phyloP scores from a whole-genome alignment of 768 basidiomycete species.

The Dictyophora rubrovolvata region DNA sequence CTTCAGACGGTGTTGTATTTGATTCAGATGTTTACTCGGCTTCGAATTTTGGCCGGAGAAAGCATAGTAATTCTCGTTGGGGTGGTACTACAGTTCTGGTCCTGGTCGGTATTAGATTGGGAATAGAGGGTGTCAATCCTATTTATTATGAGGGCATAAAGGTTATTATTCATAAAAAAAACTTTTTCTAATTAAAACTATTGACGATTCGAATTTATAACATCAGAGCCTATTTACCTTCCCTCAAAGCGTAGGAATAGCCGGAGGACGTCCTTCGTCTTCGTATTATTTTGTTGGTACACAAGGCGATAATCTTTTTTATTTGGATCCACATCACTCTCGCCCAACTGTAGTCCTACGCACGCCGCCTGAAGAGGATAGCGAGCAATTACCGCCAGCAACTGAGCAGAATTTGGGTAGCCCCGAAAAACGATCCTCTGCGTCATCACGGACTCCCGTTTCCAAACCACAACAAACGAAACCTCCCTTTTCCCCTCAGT shows the following conservation, averaged over 20 bases:
- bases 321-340: constrained; percentile 73
- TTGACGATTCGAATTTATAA: not conserved
- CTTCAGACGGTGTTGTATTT: constrained; percentile 74
- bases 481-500: constrained; percentile 3
- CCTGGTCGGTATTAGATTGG: constrained; percentile 76
- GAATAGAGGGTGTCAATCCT: constrained; percentile 89
- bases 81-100: constrained; percentile 79
- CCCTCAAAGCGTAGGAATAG: constrained; percentile 93
- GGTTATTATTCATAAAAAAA: constrained; percentile 28
- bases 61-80: constrained; percentile 37
- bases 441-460: not conserved
- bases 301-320: constrained; percentile 80
- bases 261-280: constrained; percentile 91
- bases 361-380: constrained; percentile 27
- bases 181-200: not conserved
- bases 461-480: not conserved
- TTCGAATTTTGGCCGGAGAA: constrained; percentile 29
- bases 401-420: not conserved
- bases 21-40: constrained; percentile 80
- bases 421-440: not conserved
- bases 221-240: constrained; percentile 75
- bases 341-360: constrained; percentile 68
- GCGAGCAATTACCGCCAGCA: not conserved
- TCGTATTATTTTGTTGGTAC: constrained; percentile 97
- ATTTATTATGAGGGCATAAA: constrained; percentile 85